Conservation (phyloP, 805 yeast genomes). For the Spathaspora boniae region DNA sequence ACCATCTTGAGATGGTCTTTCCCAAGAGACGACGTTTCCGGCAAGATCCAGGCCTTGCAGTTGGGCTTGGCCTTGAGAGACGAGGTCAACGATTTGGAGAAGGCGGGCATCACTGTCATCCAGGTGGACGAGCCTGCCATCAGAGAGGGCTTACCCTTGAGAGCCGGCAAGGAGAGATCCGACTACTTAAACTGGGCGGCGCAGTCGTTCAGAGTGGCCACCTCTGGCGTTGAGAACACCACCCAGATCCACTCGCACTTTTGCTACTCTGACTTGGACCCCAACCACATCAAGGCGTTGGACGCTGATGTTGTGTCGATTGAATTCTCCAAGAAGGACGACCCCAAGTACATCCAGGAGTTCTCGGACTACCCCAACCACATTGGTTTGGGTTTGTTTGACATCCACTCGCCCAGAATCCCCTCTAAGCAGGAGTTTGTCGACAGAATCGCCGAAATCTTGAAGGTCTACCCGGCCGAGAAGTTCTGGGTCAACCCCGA, state of each 20-base stretch:
- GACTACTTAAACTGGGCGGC: constrained; percentile 99
- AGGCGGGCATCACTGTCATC: constrained; percentile 95
- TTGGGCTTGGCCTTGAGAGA: constrained; percentile 97
- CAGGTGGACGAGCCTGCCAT: constrained; percentile 99
- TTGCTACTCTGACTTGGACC: constrained; percentile 99
- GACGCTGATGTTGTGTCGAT: constrained; percentile 99
- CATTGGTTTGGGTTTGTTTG: constrained; percentile 98
- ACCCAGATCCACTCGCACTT: constrained; percentile 99
- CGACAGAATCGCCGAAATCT: constrained; percentile 87
- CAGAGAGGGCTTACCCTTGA: constrained; percentile 99
- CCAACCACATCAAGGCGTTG: constrained; percentile 98
- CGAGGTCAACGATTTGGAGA: constrained; percentile 97
- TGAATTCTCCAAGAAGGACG: constrained; percentile 99
- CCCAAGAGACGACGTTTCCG: constrained; percentile 98
- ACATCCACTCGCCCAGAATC: constrained; percentile 99
- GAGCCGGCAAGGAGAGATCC: constrained; percentile 95
- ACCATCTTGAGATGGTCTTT: constrained; percentile 99
- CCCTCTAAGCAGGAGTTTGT: constrained; percentile 97
- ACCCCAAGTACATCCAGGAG: constrained; percentile 96
- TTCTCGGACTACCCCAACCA: constrained; percentile 99
- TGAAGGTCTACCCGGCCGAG: constrained; percentile 95
- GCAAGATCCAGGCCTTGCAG: constrained; percentile 92
- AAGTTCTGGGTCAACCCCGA: constrained; percentile 99
- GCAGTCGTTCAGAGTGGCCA: constrained; percentile 98
- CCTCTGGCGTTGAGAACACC: constrained; percentile 91